Percentiles rank a stretch among this genome's conserved stretches.
phyloP scores from a whole-genome alignment of 2,329 filamentous ascomycete species.

The Sclerotinia borealis region DNA sequence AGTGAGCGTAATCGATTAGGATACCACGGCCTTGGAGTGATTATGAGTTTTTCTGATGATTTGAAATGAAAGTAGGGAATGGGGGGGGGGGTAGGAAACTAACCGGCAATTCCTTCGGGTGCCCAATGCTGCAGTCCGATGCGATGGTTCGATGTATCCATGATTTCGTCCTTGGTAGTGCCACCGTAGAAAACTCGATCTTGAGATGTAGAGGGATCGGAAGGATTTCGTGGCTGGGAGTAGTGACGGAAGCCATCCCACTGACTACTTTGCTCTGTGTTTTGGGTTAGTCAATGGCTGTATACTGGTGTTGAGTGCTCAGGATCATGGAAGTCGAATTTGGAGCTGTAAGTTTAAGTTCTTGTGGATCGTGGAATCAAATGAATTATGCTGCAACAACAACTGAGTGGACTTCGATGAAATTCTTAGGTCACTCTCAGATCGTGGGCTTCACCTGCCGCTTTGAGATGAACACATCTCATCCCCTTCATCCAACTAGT shows the following conservation, averaged over 20 bases:
- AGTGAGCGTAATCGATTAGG: constrained; percentile 46
- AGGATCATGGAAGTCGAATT: background rate
- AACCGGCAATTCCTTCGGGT: constrained; percentile 40
- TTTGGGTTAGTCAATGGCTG: background rate
- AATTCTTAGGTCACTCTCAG: background rate
- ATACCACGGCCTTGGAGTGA: constrained; percentile 40
- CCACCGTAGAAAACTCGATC: constrained; percentile 45
- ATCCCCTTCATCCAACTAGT: background rate
- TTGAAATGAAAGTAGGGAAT: background rate
- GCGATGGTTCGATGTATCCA: constrained; percentile 37
- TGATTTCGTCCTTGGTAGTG: constrained; percentile 40
- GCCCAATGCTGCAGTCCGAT: constrained; percentile 46
- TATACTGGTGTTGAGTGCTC: background rate
- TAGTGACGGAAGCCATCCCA: constrained; percentile 49
- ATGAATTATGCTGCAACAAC: background rate
- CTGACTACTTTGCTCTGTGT: constrained; percentile 41
- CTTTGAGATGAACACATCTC: background rate
- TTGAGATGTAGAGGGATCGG: constrained; percentile 20
- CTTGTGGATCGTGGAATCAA: background rate
- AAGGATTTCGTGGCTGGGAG: constrained; percentile 35
- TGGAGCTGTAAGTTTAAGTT: background rate
- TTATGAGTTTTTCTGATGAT: background rate
- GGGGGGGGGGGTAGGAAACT: background rate
- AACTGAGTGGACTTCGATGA: background rate
- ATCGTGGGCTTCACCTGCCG: background rate